Base-by-base conservation (phyloP, 768 basidiomycete genomes). In the Royoungia palumana region DNA sequence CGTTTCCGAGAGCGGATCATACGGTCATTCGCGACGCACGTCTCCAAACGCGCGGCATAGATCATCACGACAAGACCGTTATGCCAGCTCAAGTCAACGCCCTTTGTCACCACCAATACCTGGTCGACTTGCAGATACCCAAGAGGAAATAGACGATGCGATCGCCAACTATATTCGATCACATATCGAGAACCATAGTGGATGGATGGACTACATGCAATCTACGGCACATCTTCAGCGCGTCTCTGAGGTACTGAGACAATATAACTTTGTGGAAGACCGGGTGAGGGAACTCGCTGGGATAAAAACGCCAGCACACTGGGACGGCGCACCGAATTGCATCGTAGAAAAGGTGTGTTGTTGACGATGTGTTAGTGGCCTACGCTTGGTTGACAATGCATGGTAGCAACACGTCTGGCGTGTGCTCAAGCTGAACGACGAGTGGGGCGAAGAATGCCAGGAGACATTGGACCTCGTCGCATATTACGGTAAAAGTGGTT, bases 401-500 rank as follows among this genome's bases (percentile, higher is more conserved):
- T 41, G n/a, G 22, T 36, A 69, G 66, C 63, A 54, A 32, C 83
- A 87, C 49, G 73, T 88, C 22, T 66, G 77, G 59, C 66, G 62
- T 34, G 80, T 79, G 8, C 67, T 88, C 42, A 68, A 70, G 17
- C 59, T 83, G 30, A 54, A 61, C 28, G 58, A 66, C 6, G 60
- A 63, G 21, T 82, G 75, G 70, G 72, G 74, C 3, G 59, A 71
- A 10, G 72, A 73, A 24, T 81, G 80, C 60, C 64, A 66, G 14
- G 81, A 81, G 54, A 79, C 76, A 6, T 63, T 81, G 41, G 40
- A 47, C 10, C 75, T 87, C 32, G 63, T 85, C 35, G 62, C 58
- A 16, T 65, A 78, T 44, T 87, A 87, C 56, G 86, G 86, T 3
- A 72, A 75, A 24, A 63, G 73, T 9, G 84, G 83, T 6, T 65